Evolutionary conservation across 2,329 filamentous ascomycete genomes (phyloP).

Genomic region (Talaromyces sp.): DNA sequence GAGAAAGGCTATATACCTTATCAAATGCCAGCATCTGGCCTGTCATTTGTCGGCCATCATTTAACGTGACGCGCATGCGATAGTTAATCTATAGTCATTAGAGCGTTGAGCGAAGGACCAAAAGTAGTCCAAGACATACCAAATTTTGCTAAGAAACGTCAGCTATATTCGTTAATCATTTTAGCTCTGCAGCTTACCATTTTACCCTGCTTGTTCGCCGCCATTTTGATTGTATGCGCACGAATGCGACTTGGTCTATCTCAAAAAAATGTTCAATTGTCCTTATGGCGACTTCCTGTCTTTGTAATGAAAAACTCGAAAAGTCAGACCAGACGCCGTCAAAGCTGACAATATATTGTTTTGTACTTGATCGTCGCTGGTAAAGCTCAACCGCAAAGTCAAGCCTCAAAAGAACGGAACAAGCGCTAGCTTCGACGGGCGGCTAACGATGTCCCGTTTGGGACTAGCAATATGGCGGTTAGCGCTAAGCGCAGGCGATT

Average conservation of each 20-base stretch:
- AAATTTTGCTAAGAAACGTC: slow-evolving; percentile 60
- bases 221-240: slow-evolving; percentile 46
- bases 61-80: slow-evolving; percentile 94
- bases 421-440: slow-evolving; percentile 7
- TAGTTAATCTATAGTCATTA: slow-evolving; percentile 79
- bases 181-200: slow-evolving; percentile 68
- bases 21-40: slow-evolving; percentile 98
- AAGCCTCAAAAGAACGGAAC: slow-evolving; percentile 2
- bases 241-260: slow-evolving; percentile 43
- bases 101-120: background rate
- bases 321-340: background rate
- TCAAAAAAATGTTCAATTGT: slow-evolving; percentile 22
- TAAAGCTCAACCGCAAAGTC: slow-evolving; percentile 10
- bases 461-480: background rate
- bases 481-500: slow-evolving; percentile 16
- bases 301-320: background rate
- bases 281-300: background rate
- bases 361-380: background rate
- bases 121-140: slow-evolving; percentile 45
- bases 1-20: slow-evolving; percentile 59
- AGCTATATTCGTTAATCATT: slow-evolving; percentile 56
- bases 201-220: slow-evolving; percentile 92
- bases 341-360: background rate
- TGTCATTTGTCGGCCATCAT: slow-evolving; percentile 92
- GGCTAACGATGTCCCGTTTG: background rate